These are phyloP conservation scores for Tetracladium setigerum DNA, from an alignment of 495 filamentous ascomycete species.

Conservation along the genomic window DNA sequence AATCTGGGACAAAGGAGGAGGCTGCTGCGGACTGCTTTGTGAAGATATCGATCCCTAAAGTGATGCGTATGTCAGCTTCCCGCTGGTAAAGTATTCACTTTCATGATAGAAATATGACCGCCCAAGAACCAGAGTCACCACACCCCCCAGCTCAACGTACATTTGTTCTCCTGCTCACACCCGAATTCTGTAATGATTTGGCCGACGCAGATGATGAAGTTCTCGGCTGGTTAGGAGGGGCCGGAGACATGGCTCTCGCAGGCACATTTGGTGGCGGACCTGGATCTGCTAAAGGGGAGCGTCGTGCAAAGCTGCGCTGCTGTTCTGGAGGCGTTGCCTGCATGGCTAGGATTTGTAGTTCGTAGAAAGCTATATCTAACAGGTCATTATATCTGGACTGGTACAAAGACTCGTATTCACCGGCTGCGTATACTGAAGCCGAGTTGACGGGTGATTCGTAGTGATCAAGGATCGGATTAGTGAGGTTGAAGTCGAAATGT, in stretches of 20 bases:
- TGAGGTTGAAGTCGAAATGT: no score
- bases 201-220: slow-evolving; percentile 36
- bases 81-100: no score
- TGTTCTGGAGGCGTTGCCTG: slow-evolving; percentile 21
- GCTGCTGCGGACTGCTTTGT: slow-evolving; percentile 33
- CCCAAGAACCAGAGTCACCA: neutral
- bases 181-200: slow-evolving; percentile 27
- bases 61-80: no score
- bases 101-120: no score
- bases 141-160: slow-evolving; percentile 29
- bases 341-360: slow-evolving; percentile 20
- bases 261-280: slow-evolving; percentile 42
- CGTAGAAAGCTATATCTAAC: no score
- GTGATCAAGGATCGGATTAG: no score
- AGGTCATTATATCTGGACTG: no score
- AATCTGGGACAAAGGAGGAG: slow-evolving; percentile 70
- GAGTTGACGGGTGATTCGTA: no score
- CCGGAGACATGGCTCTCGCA: slow-evolving; percentile 34
- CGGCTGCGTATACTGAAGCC: no score
- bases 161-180: slow-evolving; percentile 38
- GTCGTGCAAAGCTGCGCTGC: slow-evolving; percentile 13
- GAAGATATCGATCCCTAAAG: neutral
- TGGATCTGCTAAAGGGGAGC: slow-evolving; percentile 41
- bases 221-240: slow-evolving; percentile 31
- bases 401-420: no score